Evolutionary conservation across 768 basidiomycete species (phyloP).

Genomic region (Ramaria rubella): DNA sequence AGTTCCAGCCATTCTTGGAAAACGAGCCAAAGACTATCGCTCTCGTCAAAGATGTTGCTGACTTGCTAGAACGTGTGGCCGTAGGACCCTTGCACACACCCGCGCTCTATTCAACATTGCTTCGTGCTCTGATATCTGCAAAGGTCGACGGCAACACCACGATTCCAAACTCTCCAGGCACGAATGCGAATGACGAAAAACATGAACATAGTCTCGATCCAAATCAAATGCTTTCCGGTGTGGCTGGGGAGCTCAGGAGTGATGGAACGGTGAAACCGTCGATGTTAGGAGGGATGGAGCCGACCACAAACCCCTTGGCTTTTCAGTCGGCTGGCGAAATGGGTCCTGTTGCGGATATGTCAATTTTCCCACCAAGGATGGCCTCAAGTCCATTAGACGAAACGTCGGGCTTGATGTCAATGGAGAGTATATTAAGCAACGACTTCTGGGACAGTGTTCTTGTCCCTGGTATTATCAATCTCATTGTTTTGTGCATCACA

Average conservation of each 20-base stretch:
- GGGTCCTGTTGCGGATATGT: slow-evolving; percentile 76
- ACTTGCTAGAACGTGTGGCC: slow-evolving; percentile 70
- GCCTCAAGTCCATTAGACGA: slow-evolving; percentile 41
- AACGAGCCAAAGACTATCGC: slow-evolving; percentile 64
- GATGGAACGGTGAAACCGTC: neutral
- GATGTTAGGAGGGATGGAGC: neutral
- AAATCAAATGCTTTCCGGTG: neutral
- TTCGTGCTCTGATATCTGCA: slow-evolving; percentile 68
- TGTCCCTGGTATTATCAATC: slow-evolving; percentile 60
- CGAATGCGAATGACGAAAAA: neutral
- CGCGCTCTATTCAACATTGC: slow-evolving; percentile 78
- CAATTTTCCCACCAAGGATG: slow-evolving; percentile 87
- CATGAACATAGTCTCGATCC: neutral
- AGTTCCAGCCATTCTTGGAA: slow-evolving; percentile 71
- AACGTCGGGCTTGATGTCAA: slow-evolving; percentile 50
- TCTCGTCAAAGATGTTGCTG: slow-evolving; percentile 75
- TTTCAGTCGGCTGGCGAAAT: slow-evolving; percentile 78
- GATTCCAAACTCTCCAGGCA: neutral
- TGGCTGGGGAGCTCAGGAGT: neutral
- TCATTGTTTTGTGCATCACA: neutral
- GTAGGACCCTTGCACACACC: slow-evolving; percentile 82
- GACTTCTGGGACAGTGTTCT: slow-evolving; percentile 87
- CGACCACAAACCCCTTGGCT: slow-evolving; percentile 22
- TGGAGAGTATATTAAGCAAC: slow-evolving; percentile 75
- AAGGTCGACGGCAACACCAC: slow-evolving; percentile 23